Evolutionary conservation across 2,329 filamentous ascomycete species (phyloP).

Genomic region (Colletotrichum zoysiae): DNA sequence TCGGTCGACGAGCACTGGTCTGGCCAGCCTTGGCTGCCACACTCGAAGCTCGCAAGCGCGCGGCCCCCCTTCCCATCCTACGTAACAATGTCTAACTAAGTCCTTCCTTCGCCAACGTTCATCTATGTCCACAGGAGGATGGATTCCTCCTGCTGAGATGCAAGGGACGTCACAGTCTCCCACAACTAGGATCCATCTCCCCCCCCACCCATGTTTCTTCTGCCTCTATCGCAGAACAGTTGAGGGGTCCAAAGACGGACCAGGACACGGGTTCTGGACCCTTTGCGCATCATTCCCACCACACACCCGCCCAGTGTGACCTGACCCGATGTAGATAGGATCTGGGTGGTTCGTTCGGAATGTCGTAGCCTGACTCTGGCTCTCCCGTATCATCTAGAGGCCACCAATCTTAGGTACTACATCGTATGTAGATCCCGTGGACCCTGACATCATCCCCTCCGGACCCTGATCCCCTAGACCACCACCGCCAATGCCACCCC

Average conservation of each 20-base stretch:
- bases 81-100: constrained; percentile 12
- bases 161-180: constrained; percentile 34
- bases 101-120: background rate
- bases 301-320: background rate
- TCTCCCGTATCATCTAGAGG: background rate
- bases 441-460: constrained; percentile 37
- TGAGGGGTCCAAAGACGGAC: constrained; percentile 15
- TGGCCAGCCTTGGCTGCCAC: constrained; percentile 19
- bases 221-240: constrained; percentile 20
- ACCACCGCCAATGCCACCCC: constrained; percentile 5
- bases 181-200: constrained; percentile 19
- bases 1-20: background rate
- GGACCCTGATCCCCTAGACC: constrained; percentile 18
- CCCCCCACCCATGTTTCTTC: constrained; percentile 4
- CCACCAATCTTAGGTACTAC: background rate
- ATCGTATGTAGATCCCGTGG: constrained; percentile 22
- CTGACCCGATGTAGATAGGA: background rate
- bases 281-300: constrained; percentile 31
- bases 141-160: background rate
- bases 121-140: background rate
- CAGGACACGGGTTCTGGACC: constrained; percentile 36
- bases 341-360: constrained; percentile 7
- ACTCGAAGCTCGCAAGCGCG: background rate
- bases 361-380: background rate
- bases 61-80: constrained; percentile 13